These are phyloP conservation scores for Salix udensis DNA, from an alignment of 345 rosid genomes.

Conservation along the genomic window DNA sequence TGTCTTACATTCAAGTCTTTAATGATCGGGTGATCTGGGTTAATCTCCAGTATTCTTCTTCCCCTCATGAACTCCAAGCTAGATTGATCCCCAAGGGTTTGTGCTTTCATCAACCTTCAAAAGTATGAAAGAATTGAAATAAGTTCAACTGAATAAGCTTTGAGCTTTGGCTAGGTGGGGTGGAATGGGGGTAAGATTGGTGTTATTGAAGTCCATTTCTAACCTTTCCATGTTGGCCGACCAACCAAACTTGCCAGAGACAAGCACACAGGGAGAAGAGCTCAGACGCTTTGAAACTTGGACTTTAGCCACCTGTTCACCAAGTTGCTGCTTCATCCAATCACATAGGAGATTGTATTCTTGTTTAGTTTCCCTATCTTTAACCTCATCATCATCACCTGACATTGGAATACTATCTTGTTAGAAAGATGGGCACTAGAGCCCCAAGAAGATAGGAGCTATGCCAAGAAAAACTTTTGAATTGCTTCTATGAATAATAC, in stretches of 20 bases:
- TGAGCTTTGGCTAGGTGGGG: not conserved
- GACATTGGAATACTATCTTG: not conserved
- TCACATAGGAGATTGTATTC: conserved; percentile 82
- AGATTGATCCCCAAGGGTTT: conserved; percentile 91
- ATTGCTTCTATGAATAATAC: conserved; percentile 2
- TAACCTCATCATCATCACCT: conserved; percentile 96
- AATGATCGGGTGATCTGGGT: conserved; percentile 87
- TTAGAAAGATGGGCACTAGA: not conserved
- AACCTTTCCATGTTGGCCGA: conserved; percentile 99
- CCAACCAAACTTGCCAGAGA: conserved; percentile 98
- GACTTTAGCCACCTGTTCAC: conserved; percentile 91
- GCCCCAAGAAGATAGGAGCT: not conserved
- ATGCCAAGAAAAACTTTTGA: not conserved
- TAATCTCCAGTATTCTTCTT: conserved; percentile 87
- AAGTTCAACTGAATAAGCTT: not conserved
- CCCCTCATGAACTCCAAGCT: conserved; percentile 99
- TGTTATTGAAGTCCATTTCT: conserved; percentile 1
- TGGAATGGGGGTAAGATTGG: not conserved
- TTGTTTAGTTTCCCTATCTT: conserved; percentile 79
- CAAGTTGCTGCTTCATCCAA: conserved; percentile 96
- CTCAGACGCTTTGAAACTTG: conserved; percentile 90
- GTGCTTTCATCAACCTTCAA: conserved; percentile 94
- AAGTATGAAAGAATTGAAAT: conserved; percentile 1
- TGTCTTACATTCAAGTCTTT: conserved; percentile 76
- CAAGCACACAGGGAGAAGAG: conserved; percentile 97